phyloP scores from a whole-genome alignment of 2,329 filamentous ascomycete species.

The Xylaria sp. region DNA sequence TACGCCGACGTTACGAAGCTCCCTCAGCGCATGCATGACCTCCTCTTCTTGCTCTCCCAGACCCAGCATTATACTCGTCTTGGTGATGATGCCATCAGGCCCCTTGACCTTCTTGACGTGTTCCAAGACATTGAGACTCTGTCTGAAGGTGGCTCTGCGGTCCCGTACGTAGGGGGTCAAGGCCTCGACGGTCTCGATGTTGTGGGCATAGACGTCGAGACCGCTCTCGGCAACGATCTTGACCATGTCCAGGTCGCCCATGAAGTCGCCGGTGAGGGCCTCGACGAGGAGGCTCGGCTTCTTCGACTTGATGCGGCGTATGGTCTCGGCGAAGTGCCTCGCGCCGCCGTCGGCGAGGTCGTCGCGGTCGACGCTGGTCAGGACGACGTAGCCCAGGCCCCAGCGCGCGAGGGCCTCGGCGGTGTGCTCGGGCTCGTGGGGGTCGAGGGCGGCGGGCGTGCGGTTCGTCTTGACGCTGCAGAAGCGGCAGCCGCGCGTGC shows the following conservation, averaged over 20 bases:
- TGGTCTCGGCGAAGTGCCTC: constrained; percentile 90
- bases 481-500: constrained; percentile 94
- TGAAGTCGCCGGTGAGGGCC: constrained; percentile 87
- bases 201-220: constrained; percentile 96
- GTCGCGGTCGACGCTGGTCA: constrained; percentile 94
- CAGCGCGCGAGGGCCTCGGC: constrained; percentile 91
- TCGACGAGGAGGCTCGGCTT: constrained; percentile 81
- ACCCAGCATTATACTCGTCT: constrained; percentile 97
- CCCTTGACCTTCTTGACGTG: constrained; percentile 77
- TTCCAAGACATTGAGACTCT: constrained; percentile 81
- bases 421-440: constrained; percentile 96
- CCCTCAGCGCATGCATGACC: constrained; percentile 79
- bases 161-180: constrained; percentile 92
- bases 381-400: constrained; percentile 94
- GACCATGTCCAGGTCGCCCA: constrained; percentile 88
- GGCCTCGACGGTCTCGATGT: constrained; percentile 92
- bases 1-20: constrained; percentile 81
- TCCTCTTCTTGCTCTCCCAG: constrained; percentile 92
- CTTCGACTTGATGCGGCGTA: constrained; percentile 91
- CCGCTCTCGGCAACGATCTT: constrained; percentile 84
- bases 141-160: constrained; percentile 86
- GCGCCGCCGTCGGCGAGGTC: constrained; percentile 91
- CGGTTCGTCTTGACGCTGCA: constrained; percentile 94
- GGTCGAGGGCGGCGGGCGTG: constrained; percentile 80
- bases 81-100: constrained; percentile 81